Evolutionary conservation across 441 rosid genomes (phyloP).

Genomic region (Arabidopsis hybrid): DNA sequence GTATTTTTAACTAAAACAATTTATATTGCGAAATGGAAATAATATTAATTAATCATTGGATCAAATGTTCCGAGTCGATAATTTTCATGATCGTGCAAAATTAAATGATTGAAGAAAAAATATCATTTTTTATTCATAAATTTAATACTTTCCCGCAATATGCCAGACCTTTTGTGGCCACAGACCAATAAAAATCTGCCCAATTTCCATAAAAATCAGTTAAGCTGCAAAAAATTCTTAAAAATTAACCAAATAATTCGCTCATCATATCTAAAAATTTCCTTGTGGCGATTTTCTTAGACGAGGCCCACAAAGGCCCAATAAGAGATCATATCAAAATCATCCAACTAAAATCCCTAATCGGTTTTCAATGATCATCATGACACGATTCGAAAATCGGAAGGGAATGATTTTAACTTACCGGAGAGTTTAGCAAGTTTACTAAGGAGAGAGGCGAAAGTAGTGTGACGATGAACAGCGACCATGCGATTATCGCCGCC

Average conservation of each 20-base stretch:
- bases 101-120: neutral
- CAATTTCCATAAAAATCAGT: neutral
- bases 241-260: conserved; percentile 6
- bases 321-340: neutral
- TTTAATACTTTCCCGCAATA: conserved; percentile 8
- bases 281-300: neutral
- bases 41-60: neutral
- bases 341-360: neutral
- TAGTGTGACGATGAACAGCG: conserved; percentile 69
- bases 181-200: conserved; percentile 18
- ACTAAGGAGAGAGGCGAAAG: conserved; percentile 61
- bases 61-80: neutral
- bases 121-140: neutral
- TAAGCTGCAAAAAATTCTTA: neutral
- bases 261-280: conserved; percentile 1
- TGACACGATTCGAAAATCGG: no score
- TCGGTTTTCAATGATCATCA: neutral
- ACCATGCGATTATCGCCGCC: conserved; percentile 96
- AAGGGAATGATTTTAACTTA: conserved; percentile 6
- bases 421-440: conserved; percentile 90
- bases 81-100: conserved; percentile 8
- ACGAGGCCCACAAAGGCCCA: no score
- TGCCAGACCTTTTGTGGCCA: conserved; percentile 5
- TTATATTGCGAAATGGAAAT: no score
- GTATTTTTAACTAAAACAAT: no score